Conservation (phyloP, 1,284 basidiomycete species). For the Melampsora larici-populina region DNA sequence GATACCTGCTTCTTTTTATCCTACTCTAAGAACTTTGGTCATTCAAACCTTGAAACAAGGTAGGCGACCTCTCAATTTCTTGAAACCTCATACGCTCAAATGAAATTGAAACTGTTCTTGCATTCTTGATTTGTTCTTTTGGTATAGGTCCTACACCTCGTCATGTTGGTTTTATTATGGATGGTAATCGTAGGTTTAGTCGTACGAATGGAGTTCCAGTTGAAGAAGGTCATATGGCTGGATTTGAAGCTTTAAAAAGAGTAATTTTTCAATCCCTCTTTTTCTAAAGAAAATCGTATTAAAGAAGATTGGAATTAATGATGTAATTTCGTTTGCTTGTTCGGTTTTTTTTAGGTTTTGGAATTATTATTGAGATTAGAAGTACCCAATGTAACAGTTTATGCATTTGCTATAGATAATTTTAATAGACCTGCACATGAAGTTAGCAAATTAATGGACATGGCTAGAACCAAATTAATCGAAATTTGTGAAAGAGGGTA, state of each 20-base stretch:
- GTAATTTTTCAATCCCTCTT: conserved; percentile 59
- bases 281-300: too few relatives aligned
- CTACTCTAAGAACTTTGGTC: conserved; percentile 17
- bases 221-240: conserved; percentile 75
- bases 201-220: conserved; percentile 65
- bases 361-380: conserved; percentile 74
- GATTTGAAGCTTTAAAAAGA: conserved; percentile 74
- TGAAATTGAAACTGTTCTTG: too few relatives aligned
- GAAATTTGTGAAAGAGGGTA: conserved; percentile 74
- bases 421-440: conserved; percentile 85
- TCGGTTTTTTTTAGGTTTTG: conserved; percentile 65
- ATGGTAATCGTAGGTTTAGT: conserved; percentile 92
- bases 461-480: conserved; percentile 75
- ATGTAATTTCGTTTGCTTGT: too few relatives aligned
- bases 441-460: conserved; percentile 78
- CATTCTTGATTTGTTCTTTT: too few relatives aligned
- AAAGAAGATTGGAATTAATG: too few relatives aligned
- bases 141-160: conserved; percentile 72
- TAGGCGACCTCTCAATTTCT: not conserved
- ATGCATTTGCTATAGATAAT: conserved; percentile 96
- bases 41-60: conserved; percentile 20
- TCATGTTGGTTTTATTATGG: conserved; percentile 97
- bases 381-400: conserved; percentile 80
- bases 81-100: conserved; percentile 42
- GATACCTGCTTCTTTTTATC: conserved; percentile 28